Base-by-base conservation (phyloP, 2,329 filamentous ascomycete genomes). In the Aspergillus thermomutatus region DNA sequence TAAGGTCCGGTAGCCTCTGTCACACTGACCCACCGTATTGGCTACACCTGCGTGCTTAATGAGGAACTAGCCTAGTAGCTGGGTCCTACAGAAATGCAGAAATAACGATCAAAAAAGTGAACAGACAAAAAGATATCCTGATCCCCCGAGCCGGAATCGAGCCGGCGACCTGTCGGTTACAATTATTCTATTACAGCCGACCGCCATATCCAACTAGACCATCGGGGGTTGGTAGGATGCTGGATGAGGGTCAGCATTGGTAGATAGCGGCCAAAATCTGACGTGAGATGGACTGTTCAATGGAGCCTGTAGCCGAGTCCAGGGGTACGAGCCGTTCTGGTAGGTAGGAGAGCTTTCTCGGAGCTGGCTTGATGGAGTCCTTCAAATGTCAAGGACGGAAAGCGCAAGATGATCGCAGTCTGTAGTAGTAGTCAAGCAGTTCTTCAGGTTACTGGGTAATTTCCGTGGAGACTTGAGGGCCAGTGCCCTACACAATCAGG, bases 151-250 rank as follows among this genome's bases (percentile, higher is more conserved):
- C 43, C 43, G 43, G 43, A 46, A 46, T 46, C 43, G 43, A 46
- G 43, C 43, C 43, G 43, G 43, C 43, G 43, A 46, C 43, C 43
- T 46, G 10, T 46, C 43, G 43, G 43, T 46, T 26, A 46, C 43
- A 46, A 46, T 46, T 23, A 45, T 23, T 46, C 43, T 8, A 46
- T 46, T 46, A 46, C 43, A 46, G 43, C 43, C 43, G 43, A 46
- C 10, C 43, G 43, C 43, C 43, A 46, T 46, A 46, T 46, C 43
- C 43, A 46, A 46, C 43, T 46, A 46, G 43, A 46, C 43, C 43
- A 46, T 46, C 43, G 23, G 43, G 43, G 31, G 31, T 37, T 37
- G 14, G 25, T 7, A 17, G 31, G 31, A 37, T 7, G 31, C 1
- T 37, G 14, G 5, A 37, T 37, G 6, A 17, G 31, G 0, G 6